Conservation (phyloP, 305 asterid genomes). For the Rubia balearica region DNA sequence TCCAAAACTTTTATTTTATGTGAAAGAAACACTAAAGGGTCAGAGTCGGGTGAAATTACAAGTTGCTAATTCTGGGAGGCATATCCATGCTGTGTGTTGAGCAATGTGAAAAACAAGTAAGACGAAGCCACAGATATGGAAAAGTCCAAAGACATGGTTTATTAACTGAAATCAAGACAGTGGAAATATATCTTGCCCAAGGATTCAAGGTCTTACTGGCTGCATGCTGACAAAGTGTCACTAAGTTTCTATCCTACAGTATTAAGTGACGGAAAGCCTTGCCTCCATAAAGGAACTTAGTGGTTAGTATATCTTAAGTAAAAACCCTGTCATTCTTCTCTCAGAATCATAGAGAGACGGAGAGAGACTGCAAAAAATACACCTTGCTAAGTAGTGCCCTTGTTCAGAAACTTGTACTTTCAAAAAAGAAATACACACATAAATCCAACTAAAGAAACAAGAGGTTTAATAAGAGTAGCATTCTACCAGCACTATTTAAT, state of each 20-base stretch:
- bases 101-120: neutral
- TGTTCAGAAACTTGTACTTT: neutral
- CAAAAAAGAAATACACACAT: neutral
- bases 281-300: neutral
- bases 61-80: neutral
- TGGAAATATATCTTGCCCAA: neutral
- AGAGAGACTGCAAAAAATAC: neutral
- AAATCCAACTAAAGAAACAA: neutral
- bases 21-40: neutral
- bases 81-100: neutral
- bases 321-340: neutral
- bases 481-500: neutral
- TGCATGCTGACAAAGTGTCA: neutral
- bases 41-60: too few species aligned
- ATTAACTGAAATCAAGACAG: neutral
- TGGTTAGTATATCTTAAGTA: neutral
- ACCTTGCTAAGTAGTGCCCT: neutral
- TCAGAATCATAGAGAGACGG: neutral
- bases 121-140: neutral
- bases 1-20: neutral
- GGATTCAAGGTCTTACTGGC: neutral
- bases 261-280: neutral
- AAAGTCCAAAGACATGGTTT: too few species aligned
- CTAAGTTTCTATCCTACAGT: neutral
- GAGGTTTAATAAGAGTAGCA: neutral